Conservation (phyloP, 2,329 filamentous ascomycete species). For the Sporothrix humicola region DNA sequence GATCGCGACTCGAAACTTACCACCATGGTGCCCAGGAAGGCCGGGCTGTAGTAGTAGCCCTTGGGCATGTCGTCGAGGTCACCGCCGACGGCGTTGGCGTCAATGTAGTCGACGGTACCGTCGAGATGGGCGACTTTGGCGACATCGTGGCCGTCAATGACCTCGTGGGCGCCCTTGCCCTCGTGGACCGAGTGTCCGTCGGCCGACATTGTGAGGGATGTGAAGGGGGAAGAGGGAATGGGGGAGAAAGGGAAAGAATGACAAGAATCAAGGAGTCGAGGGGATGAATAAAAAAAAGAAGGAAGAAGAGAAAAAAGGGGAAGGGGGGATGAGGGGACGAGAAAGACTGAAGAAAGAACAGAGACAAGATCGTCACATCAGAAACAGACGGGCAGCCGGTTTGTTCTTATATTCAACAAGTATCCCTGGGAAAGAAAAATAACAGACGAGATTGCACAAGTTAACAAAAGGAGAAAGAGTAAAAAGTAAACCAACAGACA, state of each 20-base stretch:
- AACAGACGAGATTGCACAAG: neutral
- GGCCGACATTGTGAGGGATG: slow-evolving; percentile 31
- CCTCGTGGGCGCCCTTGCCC: slow-evolving; percentile 24
- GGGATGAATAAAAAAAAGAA: neutral
- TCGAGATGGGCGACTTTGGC: slow-evolving; percentile 48
- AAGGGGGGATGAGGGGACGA: neutral
- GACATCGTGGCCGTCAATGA: slow-evolving; percentile 39
- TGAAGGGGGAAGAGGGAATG: neutral
- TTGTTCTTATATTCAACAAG: slow-evolving; percentile 16
- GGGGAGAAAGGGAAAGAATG: neutral
- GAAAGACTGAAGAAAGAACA: neutral
- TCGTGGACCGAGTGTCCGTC: slow-evolving; percentile 32
- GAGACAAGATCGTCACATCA: slow-evolving; percentile 1
- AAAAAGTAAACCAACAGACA: neutral
- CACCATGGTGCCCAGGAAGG: slow-evolving; percentile 50
- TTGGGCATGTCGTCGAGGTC: slow-evolving; percentile 49
- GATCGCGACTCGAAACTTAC: slow-evolving; percentile 1
- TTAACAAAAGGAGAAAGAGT: neutral
- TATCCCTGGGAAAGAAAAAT: slow-evolving; percentile 15
- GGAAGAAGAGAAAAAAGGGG: neutral
- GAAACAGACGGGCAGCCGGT: neutral
- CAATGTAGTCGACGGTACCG: slow-evolving; percentile 51
- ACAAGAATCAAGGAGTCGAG: neutral
- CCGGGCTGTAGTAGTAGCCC: slow-evolving; percentile 49
- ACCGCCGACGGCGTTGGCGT: slow-evolving; percentile 51